A percentile compares a stretch with the other conserved stretches of the same genome.
Conservation (phyloP, 1,139 yeast species). For the Saccharomycopsis hybrid region DNA sequence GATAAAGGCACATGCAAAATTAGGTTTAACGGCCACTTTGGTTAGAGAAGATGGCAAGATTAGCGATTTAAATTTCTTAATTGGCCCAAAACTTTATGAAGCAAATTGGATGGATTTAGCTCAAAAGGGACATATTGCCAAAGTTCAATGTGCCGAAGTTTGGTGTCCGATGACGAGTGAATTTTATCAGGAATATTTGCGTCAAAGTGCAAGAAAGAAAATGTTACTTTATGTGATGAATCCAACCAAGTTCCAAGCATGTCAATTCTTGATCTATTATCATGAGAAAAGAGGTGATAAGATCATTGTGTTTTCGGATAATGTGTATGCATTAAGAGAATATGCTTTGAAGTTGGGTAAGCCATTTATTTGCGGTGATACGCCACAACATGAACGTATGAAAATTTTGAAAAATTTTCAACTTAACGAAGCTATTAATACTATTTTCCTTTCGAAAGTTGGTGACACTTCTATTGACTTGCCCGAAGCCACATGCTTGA, state of each 20-base stretch:
- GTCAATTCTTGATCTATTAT: slow-evolving; percentile 92
- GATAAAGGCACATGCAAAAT: slow-evolving; percentile 95
- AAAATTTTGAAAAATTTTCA: slow-evolving; percentile 94
- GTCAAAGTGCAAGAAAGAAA: slow-evolving; percentile 84
- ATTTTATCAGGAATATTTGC: slow-evolving; percentile 88
- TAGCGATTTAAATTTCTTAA: slow-evolving; percentile 91
- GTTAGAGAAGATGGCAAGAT: slow-evolving; percentile 99
- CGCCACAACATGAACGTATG: slow-evolving; percentile 98
- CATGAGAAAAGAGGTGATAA: slow-evolving; percentile 97
- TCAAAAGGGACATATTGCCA: slow-evolving; percentile 97
- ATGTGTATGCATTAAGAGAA: slow-evolving; percentile 92
- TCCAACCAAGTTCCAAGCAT: slow-evolving; percentile 98
- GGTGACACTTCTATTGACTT: slow-evolving; percentile 98
- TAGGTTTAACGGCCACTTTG: slow-evolving; percentile 94
- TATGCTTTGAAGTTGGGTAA: slow-evolving; percentile 91
- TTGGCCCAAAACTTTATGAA: slow-evolving; percentile 96
- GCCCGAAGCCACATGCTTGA: slow-evolving; percentile 97
- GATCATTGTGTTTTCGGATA: slow-evolving; percentile 95
- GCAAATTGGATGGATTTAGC: slow-evolving; percentile 99
- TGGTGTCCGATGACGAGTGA: slow-evolving; percentile 99
- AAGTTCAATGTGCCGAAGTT: slow-evolving; percentile 98
- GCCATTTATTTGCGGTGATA: slow-evolving; percentile 94
- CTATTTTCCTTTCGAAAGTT: slow-evolving; percentile 91
- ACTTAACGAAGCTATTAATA: slow-evolving; percentile 89
- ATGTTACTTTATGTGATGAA: slow-evolving; percentile 96